phyloP scores from a whole-genome alignment of 1,139 yeast genomes.

The Candida sanyaensis region DNA sequence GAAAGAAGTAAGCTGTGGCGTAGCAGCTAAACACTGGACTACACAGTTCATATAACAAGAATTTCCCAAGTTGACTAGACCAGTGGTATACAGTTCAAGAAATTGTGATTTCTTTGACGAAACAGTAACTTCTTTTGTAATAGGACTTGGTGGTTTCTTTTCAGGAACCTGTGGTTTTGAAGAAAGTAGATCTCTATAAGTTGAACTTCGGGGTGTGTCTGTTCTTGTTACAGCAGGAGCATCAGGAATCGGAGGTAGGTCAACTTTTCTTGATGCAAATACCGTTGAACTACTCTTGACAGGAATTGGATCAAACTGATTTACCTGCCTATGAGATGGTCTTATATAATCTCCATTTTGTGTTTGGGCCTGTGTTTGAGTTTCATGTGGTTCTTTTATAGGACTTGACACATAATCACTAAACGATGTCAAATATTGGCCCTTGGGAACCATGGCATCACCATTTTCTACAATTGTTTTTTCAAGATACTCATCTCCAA shows the following conservation, averaged over 20 bases:
- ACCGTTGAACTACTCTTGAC: not conserved
- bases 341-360: conserved; percentile 7
- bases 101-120: conserved; percentile 16
- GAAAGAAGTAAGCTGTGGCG: conserved; percentile 43
- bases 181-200: not conserved
- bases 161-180: not conserved
- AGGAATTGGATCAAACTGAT: conserved; percentile 7
- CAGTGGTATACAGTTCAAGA: conserved; percentile 46
- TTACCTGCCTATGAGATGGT: conserved; percentile 5
- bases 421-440: conserved; percentile 34
- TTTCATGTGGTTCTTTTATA: conserved; percentile 14
- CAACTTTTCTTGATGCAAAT: conserved; percentile 1
- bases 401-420: conserved; percentile 44
- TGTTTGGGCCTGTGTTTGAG: not conserved
- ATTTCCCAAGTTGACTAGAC: conserved; percentile 82
- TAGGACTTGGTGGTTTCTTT: conserved; percentile 15
- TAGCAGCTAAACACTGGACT: conserved; percentile 71
- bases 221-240: not conserved
- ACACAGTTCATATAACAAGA: conserved; percentile 95
- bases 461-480: conserved; percentile 15
- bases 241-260: not conserved
- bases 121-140: conserved; percentile 10
- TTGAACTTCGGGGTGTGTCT: too few species aligned
- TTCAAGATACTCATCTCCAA: conserved; percentile 32
- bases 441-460: not conserved